Percentiles rank a stretch among this genome's conserved stretches.
These are phyloP conservation scores for Gynostemma pentaphyllum DNA, from an alignment of 306 rosid species.

Conservation along the genomic window DNA sequence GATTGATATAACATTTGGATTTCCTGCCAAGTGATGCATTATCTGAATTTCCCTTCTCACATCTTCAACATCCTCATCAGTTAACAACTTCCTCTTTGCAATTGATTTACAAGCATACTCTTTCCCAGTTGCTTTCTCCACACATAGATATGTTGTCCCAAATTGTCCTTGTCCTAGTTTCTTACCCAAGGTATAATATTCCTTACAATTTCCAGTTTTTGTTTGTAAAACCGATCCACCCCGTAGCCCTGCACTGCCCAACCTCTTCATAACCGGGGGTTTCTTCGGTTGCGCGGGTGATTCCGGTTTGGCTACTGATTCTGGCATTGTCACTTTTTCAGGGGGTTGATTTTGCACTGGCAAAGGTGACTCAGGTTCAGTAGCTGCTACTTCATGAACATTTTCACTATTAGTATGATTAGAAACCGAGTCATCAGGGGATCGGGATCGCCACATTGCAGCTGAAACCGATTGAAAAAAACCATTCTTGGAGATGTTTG, in stretches of 20 bases:
- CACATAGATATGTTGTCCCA: slow-evolving; percentile 67
- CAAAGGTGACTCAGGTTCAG: slow-evolving; percentile 49
- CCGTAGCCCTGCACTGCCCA: slow-evolving; percentile 81
- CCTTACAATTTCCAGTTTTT: slow-evolving; percentile 62
- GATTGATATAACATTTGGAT: slow-evolving; percentile 84
- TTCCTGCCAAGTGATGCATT: slow-evolving; percentile 94
- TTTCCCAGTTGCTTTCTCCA: slow-evolving; percentile 66
- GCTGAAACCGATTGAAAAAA: slow-evolving; percentile 86
- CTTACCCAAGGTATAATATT: slow-evolving; percentile 58
- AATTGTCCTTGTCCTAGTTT: slow-evolving; percentile 94
- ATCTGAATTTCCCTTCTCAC: slow-evolving; percentile 99
- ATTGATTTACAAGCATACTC: slow-evolving; percentile 89
- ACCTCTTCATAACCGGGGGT: slow-evolving; percentile 60
- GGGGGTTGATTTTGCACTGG: slow-evolving; percentile 86
- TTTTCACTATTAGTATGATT: slow-evolving; percentile 32
- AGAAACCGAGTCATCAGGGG: slow-evolving; percentile 52
- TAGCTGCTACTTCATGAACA: slow-evolving; percentile 26
- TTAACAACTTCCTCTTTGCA: slow-evolving; percentile 84
- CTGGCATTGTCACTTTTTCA: slow-evolving; percentile 64
- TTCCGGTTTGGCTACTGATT: slow-evolving; percentile 31
- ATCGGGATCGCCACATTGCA: slow-evolving; percentile 70
- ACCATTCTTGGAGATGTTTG: slow-evolving; percentile 69
- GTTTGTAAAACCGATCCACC: slow-evolving; percentile 63
- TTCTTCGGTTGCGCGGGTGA: slow-evolving; percentile 26
- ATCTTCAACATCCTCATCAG: slow-evolving; percentile 87